Conservation (phyloP, 2,329 filamentous ascomycete species). For the Gnomoniopsis sp. region DNA sequence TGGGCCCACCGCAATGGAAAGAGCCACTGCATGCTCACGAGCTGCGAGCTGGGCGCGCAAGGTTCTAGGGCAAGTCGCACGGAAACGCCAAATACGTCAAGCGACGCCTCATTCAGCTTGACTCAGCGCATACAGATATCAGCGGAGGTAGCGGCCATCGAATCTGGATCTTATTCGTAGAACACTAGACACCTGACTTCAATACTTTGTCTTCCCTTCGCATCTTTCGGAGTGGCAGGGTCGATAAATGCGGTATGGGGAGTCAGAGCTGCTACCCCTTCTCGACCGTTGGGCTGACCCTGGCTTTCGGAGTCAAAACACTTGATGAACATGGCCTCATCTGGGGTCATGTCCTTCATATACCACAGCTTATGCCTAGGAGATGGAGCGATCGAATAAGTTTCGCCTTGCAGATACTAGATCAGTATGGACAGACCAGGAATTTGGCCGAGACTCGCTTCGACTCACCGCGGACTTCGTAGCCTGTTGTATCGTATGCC, state of each 20-base stretch:
- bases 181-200: conserved; percentile 63
- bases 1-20: no score
- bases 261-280: conserved; percentile 43
- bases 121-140: neutral
- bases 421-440: neutral
- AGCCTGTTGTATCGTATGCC: conserved; percentile 51
- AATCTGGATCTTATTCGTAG: conserved; percentile 40
- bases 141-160: neutral
- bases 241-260: conserved; percentile 56
- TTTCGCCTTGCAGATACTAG: conserved; percentile 47
- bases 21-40: no score
- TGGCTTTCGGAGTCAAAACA: conserved; percentile 49
- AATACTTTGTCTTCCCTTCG: conserved; percentile 53
- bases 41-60: no score
- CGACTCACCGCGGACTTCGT: conserved; percentile 46
- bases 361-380: conserved; percentile 62
- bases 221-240: conserved; percentile 47
- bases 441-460: neutral
- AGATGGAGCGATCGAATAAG: conserved; percentile 55
- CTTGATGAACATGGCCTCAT: conserved; percentile 47
- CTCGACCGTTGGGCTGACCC: conserved; percentile 29
- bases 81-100: no score
- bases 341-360: conserved; percentile 62
- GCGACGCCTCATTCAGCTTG: neutral
- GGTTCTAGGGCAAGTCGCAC: no score